These are phyloP conservation scores for Neotropicomus parvogracilis DNA, from an alignment of 1,284 basidiomycete genomes.

Conservation along the genomic window DNA sequence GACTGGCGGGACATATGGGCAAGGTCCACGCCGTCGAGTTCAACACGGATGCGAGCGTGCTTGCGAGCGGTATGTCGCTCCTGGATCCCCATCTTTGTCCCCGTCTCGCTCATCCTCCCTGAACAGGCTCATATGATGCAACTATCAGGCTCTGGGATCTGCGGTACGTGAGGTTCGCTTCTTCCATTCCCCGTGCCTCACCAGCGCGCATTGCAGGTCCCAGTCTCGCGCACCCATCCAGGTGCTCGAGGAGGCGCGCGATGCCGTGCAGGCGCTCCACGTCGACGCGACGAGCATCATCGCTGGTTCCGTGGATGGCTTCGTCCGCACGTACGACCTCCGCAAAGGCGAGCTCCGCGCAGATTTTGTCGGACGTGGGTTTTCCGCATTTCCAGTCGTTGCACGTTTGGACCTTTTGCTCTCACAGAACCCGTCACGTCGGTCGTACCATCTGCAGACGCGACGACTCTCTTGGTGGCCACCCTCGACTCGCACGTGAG, in stretches of 20 bases:
- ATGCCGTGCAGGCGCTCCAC: slow-evolving; percentile 82
- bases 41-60: slow-evolving; percentile 78
- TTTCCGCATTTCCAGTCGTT: not conserved
- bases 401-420: not conserved
- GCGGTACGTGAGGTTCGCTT: slow-evolving; percentile 43
- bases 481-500: slow-evolving; percentile 83
- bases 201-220: slow-evolving; percentile 47
- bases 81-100: not conserved
- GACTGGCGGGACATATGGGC: slow-evolving; percentile 85
- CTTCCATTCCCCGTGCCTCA: not conserved
- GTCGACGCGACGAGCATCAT: slow-evolving; percentile 64
- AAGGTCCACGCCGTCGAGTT: slow-evolving; percentile 91
- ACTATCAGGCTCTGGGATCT: slow-evolving; percentile 89
- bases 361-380: slow-evolving; percentile 83
- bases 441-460: slow-evolving; percentile 71
- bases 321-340: slow-evolving; percentile 89
- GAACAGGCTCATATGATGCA: slow-evolving; percentile 79
- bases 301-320: slow-evolving; percentile 87
- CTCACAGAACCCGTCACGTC: slow-evolving; percentile 78
- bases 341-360: slow-evolving; percentile 85
- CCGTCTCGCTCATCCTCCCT: not conserved
- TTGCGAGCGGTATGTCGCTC: slow-evolving; percentile 70
- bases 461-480: slow-evolving; percentile 75
- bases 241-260: slow-evolving; percentile 83
- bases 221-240: slow-evolving; percentile 85